These are phyloP conservation scores for Salix udensis DNA, from an alignment of 345 rosid species.

Conservation along the genomic window DNA sequence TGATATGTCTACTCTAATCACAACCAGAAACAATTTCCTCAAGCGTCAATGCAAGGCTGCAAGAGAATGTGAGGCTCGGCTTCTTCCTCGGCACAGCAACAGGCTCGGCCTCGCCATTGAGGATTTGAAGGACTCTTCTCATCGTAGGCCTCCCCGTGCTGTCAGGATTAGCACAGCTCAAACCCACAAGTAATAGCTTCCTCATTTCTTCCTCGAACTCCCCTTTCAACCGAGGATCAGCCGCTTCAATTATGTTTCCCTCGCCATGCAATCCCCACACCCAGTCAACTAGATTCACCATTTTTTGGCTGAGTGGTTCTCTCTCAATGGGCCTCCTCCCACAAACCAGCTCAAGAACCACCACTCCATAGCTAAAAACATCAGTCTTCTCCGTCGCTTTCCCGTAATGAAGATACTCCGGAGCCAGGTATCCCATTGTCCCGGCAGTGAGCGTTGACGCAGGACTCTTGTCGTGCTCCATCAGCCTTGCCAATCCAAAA, in stretches of 20 bases:
- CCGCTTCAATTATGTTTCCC: constrained; percentile 72
- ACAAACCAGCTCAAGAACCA: constrained; percentile 81
- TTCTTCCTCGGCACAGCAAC: constrained; percentile 57
- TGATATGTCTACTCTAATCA: constrained; percentile 31
- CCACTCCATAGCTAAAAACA: constrained; percentile 84
- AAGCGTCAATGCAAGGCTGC: constrained; percentile 48
- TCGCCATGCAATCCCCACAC: constrained; percentile 73
- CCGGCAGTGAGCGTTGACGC: constrained; percentile 93
- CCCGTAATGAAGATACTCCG: constrained; percentile 92
- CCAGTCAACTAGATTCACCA: constrained; percentile 91
- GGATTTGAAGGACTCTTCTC: constrained; percentile 84
- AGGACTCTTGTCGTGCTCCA: constrained; percentile 90
- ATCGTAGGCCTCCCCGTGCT: constrained; percentile 66
- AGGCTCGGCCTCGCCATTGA: constrained; percentile 61
- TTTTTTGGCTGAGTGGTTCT: constrained; percentile 50
- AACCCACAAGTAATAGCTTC: constrained; percentile 75
- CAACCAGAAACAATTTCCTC: constrained; percentile 77
- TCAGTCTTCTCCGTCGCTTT: constrained; percentile 90
- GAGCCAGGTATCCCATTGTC: constrained; percentile 96
- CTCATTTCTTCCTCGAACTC: constrained; percentile 66
- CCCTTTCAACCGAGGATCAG: constrained; percentile 63
- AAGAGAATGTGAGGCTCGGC: constrained; percentile 72
- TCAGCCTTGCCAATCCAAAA: constrained; percentile 89
- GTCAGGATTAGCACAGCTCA: constrained; percentile 84
- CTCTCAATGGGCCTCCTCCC: constrained; percentile 91